Evolutionary conservation across 1,139 yeast genomes (phyloP), one percentile per base, ranked within the genome.

Genomic region (Taphrina deformans): DNA sequence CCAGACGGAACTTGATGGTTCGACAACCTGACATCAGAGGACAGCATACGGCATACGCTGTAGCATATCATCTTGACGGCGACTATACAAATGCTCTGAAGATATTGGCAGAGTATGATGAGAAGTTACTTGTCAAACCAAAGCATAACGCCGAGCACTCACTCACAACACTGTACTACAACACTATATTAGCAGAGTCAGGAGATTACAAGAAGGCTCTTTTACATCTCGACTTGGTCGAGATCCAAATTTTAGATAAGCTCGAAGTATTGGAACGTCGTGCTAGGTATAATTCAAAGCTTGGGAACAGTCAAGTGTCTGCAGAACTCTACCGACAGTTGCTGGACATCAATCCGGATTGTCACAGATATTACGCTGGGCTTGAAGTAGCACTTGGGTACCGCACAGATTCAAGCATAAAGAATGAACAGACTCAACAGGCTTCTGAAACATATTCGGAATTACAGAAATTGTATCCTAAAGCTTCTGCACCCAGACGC

Each of bases 31-130:
- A 96, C 0, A 87, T 84, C 73, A 83, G 97, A 70, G 93, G 95
- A 70, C 88, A 90, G 73, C 95, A 98, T 97, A 88, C 96, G 1
- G 87, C 88, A 0, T 80, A 89, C 65, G 97, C 97, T 0, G 81
- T 89, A 46, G 96, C 97, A 0, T 90, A 88, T 72, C 90, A 89
- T 74, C 79, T 92, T 73, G 83, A 83, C 72, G 82, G 83, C 29
- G 90, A 92, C 72, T 82, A 80, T 72, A 78, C 78, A 38, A 83
- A 83, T 16, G 95, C 97, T 2, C 85, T 87, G 67, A 82, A 83
- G 65, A 88, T 95, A 2, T 80, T 92, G 18, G 26, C 38, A 7
- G 55, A 50, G 16, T 59, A 41, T 18, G 51, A 50, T 7, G 48
- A 48, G 33, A 40, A 48, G 21, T 29, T 48, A 10, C 24, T 59